A percentile compares a stretch with the other conserved stretches of the same genome.
These are phyloP conservation scores for Solanum tarapatanum DNA, from an alignment of 257 asterid genomes.

Conservation along the genomic window DNA sequence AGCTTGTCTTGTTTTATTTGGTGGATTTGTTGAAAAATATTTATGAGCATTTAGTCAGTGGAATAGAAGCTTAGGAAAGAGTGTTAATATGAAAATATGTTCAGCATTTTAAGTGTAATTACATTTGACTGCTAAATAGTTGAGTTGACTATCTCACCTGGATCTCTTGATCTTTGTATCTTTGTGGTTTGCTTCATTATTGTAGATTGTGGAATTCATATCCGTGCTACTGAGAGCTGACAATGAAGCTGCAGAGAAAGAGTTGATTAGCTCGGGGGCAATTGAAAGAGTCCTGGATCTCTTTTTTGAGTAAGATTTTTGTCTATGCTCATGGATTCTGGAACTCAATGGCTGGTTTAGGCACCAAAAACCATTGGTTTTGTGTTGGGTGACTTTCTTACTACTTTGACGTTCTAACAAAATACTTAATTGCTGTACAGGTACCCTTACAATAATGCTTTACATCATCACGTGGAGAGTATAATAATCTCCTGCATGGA, in stretches of 20 bases:
- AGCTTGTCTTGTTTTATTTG: not conserved
- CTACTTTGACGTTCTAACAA: not conserved
- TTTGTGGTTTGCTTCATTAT: slow-evolving; percentile 1
- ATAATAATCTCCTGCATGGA: slow-evolving; percentile 75
- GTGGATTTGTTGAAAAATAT: not conserved
- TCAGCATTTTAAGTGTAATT: not conserved
- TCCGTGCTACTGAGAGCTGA: slow-evolving; percentile 76
- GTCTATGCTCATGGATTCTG: not conserved
- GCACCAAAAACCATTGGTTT: not conserved
- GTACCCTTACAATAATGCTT: slow-evolving; percentile 87
- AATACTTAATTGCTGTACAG: slow-evolving; percentile 20
- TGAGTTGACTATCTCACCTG: not conserved
- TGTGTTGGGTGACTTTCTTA: not conserved
- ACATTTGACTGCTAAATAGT: not conserved
- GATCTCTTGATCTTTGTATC: not conserved
- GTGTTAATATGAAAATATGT: not conserved
- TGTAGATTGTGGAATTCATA: slow-evolving; percentile 79
- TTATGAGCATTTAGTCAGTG: not conserved
- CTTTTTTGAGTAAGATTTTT: slow-evolving; percentile 66
- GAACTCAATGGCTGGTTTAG: not conserved
- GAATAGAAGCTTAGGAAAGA: not conserved
- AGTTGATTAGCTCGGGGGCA: slow-evolving; percentile 68
- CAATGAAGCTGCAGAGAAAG: slow-evolving; percentile 74
- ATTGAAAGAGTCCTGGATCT: slow-evolving; percentile 72
- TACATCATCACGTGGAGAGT: slow-evolving; percentile 96